Evolutionary conservation across 129 eudicot species (phyloP).

Genomic region (Silybum marianum): DNA sequence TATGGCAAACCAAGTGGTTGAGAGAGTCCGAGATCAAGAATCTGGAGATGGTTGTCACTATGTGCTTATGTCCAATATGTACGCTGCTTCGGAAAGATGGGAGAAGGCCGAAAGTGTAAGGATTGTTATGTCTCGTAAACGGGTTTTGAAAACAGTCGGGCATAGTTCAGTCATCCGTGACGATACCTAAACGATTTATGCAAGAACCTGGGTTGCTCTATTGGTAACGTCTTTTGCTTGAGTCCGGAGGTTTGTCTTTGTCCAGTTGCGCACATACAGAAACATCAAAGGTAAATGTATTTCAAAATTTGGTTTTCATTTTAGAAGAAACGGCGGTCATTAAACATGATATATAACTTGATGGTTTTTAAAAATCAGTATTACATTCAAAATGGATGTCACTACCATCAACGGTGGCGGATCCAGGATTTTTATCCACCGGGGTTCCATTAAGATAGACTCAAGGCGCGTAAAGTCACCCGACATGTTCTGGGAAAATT

Average conservation of each 20-base stretch:
- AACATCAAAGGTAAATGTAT: too few species aligned
- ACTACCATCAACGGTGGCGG: too few species aligned
- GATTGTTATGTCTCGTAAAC: constrained; percentile 25
- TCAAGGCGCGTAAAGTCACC: too few species aligned
- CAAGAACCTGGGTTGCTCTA: background rate
- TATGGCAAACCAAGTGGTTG: constrained; percentile 37
- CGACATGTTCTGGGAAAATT: too few species aligned
- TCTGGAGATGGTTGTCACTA: constrained; percentile 34
- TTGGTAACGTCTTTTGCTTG: constrained; percentile 3
- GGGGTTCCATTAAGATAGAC: too few species aligned
- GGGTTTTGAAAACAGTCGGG: background rate
- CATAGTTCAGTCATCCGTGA: background rate
- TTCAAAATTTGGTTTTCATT: too few species aligned
- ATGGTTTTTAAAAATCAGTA: too few species aligned
- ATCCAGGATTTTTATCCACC: too few species aligned
- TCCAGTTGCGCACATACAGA: too few species aligned
- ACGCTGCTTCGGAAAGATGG: constrained; percentile 41
- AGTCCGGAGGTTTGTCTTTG: constrained; percentile 41
- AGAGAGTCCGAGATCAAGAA: constrained; percentile 26
- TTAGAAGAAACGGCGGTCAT: too few species aligned
- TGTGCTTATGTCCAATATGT: constrained; percentile 32
- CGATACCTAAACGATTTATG: constrained; percentile 28
- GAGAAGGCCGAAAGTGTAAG: constrained; percentile 53
- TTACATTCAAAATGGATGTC: too few species aligned
- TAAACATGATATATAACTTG: too few species aligned